Evolutionary conservation across 1,284 basidiomycete genomes (phyloP), one percentile per base, ranked within the genome.

Genomic region (Irpex sp.): DNA sequence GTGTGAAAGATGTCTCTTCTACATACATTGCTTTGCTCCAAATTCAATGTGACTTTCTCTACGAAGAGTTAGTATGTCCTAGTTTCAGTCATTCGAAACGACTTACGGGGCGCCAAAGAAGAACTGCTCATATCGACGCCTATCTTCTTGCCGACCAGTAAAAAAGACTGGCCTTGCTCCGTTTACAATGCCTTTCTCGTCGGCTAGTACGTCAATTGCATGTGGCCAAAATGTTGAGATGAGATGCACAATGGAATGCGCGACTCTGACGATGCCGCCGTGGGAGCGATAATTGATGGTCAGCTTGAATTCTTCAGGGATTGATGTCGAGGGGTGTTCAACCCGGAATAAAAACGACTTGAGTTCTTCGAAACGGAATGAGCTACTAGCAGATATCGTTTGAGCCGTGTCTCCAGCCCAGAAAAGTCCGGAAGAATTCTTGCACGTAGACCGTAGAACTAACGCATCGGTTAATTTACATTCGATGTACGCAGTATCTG

Each of bases 361-460:
- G 62, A 92, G 71, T 51, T 91, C 89, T 65, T 88, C 77, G 71
- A 92, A 92, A 13, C 86, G 75, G 68, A 92, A 92, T 0, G 87
- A 84, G 62, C 87, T 89, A 0, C 89, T 90, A 1, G 83, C 80
- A 0, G 86, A 85, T 17, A 92, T 92, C 0, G 89, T 89, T 67
- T 92, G 90, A 0, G 90, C 89, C 0, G 91, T 92, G 69, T 92
- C 90, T 0, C 90, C 91, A 0, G 90, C 90, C 87, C 87, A 92
- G 69, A 91, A 91, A 21, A 89, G 73, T 0, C 91, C 90, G 59
- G 87, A 76, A 0, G 84, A 81, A 68, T 91, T 91, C 11, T 73
- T 73, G 67, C 88, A 91, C 2, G 91, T 69, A 0, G 74, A 76
- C 9, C 88, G 77, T 52, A 92, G 71, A 1, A 92, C 89, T 91